phyloP scores from a whole-genome alignment of 129 eudicot genomes.

The Helianthus annuus region HanXRQr2.0-SUNRISE NC_035447.2:28894373-28894872 shows the following conservation, averaged over 20 bases:
- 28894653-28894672: conserved; percentile 43
- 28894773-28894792: conserved; percentile 44
- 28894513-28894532: conserved; percentile 59
- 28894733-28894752: conserved; percentile 76
- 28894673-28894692: conserved; percentile 84
- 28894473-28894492: conserved; percentile 65
- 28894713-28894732: conserved; percentile 55
- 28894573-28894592: conserved; percentile 87
- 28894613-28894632: conserved; percentile 50
- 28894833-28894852: conserved; percentile 84
- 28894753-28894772: conserved; percentile 44
- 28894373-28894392: conserved; percentile 87
- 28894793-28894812: conserved; percentile 77
- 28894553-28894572: conserved; percentile 83
- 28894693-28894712: conserved; percentile 92
- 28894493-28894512: conserved; percentile 68
- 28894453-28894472: conserved; percentile 82
- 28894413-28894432: conserved; percentile 83
- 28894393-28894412: conserved; percentile 66
- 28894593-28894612: conserved; percentile 86
- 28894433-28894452: conserved; percentile 85
- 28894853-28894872: conserved; percentile 74
- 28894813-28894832: conserved; percentile 96
- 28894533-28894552: conserved; percentile 61
- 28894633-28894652: conserved; percentile 40